Evolutionary conservation across 192 early-diverging fungal species (phyloP).

Genomic region (Pilaira anomala): DNA sequence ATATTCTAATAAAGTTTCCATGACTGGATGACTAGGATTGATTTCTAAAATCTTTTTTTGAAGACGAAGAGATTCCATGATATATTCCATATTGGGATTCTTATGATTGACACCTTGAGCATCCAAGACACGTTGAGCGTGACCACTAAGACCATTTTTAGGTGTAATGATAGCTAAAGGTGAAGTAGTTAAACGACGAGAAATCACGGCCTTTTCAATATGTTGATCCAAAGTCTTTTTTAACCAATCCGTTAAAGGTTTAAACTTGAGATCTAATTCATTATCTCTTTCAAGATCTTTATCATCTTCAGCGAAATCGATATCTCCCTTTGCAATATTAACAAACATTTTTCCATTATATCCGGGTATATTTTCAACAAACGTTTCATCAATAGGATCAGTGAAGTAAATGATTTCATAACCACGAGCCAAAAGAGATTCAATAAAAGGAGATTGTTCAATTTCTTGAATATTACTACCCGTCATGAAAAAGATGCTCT

Average conservation of each 20-base stretch:
- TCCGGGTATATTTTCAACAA: conserved; percentile 65
- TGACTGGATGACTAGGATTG: conserved; percentile 65
- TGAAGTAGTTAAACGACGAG: conserved; percentile 73
- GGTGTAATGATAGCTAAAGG: conserved; percentile 69
- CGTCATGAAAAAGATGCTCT: conserved; percentile 85
- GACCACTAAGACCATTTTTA: conserved; percentile 61
- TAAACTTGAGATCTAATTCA: conserved; percentile 47
- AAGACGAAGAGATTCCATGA: conserved; percentile 46
- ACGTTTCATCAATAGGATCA: conserved; percentile 74
- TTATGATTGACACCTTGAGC: conserved; percentile 45
- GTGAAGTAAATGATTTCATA: conserved; percentile 86
- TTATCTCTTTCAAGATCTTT: conserved; percentile 46
- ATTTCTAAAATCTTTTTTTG: conserved; percentile 68
- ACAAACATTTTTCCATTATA: conserved; percentile 78
- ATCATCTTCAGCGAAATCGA: conserved; percentile 61
- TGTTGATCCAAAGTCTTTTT: conserved; percentile 42
- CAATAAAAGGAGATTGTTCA: conserved; percentile 86
- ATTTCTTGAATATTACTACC: conserved; percentile 68
- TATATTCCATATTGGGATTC: conserved; percentile 37
- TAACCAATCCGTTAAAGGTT: conserved; percentile 60
- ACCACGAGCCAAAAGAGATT: conserved; percentile 81
- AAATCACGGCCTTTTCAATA: conserved; percentile 60
- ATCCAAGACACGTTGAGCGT: conserved; percentile 61
- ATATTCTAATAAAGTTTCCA: conserved; percentile 50
- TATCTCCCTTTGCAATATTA: conserved; percentile 67